Evolutionary conservation across 2,329 filamentous ascomycete genomes (phyloP), one percentile per base, ranked within the genome.

Genomic region (Pseudocercospora cruenta): DNA sequence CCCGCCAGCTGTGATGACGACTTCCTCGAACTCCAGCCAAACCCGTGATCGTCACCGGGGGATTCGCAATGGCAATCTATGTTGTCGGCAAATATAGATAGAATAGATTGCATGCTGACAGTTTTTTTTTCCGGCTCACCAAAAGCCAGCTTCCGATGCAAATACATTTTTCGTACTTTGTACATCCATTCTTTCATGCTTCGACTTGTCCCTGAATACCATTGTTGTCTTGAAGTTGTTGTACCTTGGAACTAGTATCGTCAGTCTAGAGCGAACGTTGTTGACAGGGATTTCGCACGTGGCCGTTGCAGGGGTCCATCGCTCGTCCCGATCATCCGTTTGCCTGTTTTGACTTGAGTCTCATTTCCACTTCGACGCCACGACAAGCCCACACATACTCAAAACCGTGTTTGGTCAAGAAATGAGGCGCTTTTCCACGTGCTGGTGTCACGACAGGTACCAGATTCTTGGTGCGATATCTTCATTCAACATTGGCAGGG

Each of bases 311-410:
- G 54, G 54, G 54, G 19, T 58, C 16, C 26, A 12, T 12, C 51
- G 51, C 51, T 28, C 22, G 12, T 58, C n/a, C 31, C 54, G 54
- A 36, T 39, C 28, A 36, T 39, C 31, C 54, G 21, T 24, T 58
- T 21, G n/a, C 24, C 28, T 39, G n/a, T 36, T 58, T 58, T 31
- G 14, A 55, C 53, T 58, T 12, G 8, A 43, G 31, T 26, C 22
- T 58, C 55, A 58, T 58, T 58, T 58, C 55, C 55, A 58, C 55
- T n/a, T 31, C n/a, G 14, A 58, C 55, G 55, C 55, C 55, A 58
- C 54, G n/a, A 55, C 10, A n/a, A 26, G 24, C 14, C 51, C 4
- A 55, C 4, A 54, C 49, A 28, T 36, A 26, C 24, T 54, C 22
- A 24, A 54, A 16, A 54, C 21, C 14, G 49, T 24, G 49, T 28